Conservation (phyloP, 805 yeast genomes). For the Kuraishia ogatae region DNA sequence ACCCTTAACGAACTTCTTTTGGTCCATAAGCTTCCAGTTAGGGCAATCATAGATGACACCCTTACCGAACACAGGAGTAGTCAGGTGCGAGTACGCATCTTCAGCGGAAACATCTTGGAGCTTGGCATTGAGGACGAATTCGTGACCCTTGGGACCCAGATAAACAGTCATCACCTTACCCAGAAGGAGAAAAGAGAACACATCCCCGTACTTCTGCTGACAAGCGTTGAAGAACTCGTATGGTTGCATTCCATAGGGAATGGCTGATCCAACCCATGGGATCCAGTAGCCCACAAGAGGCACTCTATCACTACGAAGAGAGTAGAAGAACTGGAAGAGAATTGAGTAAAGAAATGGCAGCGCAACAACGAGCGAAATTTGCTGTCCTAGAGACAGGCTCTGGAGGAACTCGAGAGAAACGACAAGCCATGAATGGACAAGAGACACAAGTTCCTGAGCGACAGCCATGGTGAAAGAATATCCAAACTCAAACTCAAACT, state of each 20-base stretch:
- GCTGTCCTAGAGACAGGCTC: slow-evolving; percentile 16
- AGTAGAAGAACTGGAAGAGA: slow-evolving; percentile 58
- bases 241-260: slow-evolving; percentile 86
- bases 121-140: slow-evolving; percentile 88
- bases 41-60: slow-evolving; percentile 98
- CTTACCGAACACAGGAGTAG: slow-evolving; percentile 98
- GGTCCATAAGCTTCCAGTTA: slow-evolving; percentile 91
- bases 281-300: slow-evolving; percentile 89
- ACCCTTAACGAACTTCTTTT: slow-evolving; percentile 90
- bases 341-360: slow-evolving; percentile 61
- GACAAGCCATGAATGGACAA: neutral
- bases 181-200: slow-evolving; percentile 79
- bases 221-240: slow-evolving; percentile 79
- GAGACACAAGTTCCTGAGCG: neutral
- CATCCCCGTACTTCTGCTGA: slow-evolving; percentile 83
- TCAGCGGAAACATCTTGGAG: slow-evolving; percentile 89
- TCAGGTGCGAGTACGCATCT: slow-evolving; percentile 89
- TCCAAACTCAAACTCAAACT: neutral
- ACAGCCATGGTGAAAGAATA: neutral
- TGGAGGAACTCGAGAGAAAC: slow-evolving; percentile 6
- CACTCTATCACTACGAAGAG: slow-evolving; percentile 72
- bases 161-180: slow-evolving; percentile 94
- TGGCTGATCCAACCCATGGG: slow-evolving; percentile 94
- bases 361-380: slow-evolving; percentile 23
- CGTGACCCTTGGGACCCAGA: slow-evolving; percentile 96